A percentile compares a stretch with the other conserved stretches of the same genome.
These are phyloP conservation scores for Trichothecium roseum DNA, from an alignment of 2,329 filamentous ascomycete genomes.

Conservation along the genomic window DNA sequence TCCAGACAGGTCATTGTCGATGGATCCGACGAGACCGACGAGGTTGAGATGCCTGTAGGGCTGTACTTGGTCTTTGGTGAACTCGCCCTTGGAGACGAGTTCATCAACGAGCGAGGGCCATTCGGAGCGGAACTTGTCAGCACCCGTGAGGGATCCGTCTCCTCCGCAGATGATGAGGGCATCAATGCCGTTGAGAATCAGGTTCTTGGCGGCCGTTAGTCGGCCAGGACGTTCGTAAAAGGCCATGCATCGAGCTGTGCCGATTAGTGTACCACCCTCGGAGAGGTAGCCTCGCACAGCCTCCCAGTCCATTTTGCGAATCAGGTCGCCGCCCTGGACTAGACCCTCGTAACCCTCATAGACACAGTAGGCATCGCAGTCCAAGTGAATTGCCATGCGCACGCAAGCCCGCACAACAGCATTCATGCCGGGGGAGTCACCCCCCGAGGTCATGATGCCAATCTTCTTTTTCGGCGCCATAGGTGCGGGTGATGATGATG, in stretches of 20 bases:
- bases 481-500: slow-evolving; percentile 3
- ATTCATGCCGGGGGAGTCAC: slow-evolving; percentile 93
- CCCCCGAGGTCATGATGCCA: slow-evolving; percentile 88
- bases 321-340: slow-evolving; percentile 79
- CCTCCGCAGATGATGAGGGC: slow-evolving; percentile 94
- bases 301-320: slow-evolving; percentile 80
- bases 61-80: slow-evolving; percentile 59
- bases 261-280: slow-evolving; percentile 90
- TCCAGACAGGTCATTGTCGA: slow-evolving; percentile 95
- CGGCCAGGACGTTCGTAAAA: slow-evolving; percentile 86
- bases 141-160: slow-evolving; percentile 91
- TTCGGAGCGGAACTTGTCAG: slow-evolving; percentile 83
- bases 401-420: slow-evolving; percentile 83
- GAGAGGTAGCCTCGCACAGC: slow-evolving; percentile 91
- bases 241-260: slow-evolving; percentile 83
- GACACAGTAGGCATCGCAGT: slow-evolving; percentile 68
- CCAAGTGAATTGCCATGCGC: slow-evolving; percentile 78
- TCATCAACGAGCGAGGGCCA: slow-evolving; percentile 85
- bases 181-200: slow-evolving; percentile 87
- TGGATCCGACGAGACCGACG: slow-evolving; percentile 89
- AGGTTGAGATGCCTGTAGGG: slow-evolving; percentile 88
- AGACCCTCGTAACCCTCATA: slow-evolving; percentile 96
- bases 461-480: slow-evolving; percentile 56
- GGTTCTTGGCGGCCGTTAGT: slow-evolving; percentile 80
- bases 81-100: slow-evolving; percentile 63